Conservation (phyloP, 2,329 filamentous ascomycete genomes). For the Aureobasidium musti region DNA sequence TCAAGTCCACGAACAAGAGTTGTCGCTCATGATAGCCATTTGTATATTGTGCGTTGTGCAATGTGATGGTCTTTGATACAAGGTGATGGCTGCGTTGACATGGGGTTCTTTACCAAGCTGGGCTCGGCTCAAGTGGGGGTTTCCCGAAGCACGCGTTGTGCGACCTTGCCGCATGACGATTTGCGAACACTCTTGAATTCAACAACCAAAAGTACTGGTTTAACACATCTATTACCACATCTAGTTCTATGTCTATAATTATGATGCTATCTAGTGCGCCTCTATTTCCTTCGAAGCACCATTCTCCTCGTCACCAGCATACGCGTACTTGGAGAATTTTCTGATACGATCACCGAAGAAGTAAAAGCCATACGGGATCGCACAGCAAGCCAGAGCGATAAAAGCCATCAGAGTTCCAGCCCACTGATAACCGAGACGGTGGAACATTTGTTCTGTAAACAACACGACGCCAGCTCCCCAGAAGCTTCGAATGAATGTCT, state of each 20-base stretch:
- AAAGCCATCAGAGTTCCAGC: slow-evolving; percentile 55
- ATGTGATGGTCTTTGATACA: neutral
- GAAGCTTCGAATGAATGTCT: slow-evolving; percentile 44
- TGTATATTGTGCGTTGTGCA: neutral
- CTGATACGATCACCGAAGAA: slow-evolving; percentile 72
- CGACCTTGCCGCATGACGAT: neutral
- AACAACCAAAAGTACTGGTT: neutral
- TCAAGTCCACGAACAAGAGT: neutral
- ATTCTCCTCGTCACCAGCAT: slow-evolving; percentile 54
- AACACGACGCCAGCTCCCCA: slow-evolving; percentile 43
- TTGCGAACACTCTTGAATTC: neutral
- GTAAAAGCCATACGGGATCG: slow-evolving; percentile 82
- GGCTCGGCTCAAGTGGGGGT: neutral
- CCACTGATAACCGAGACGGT: slow-evolving; percentile 43
- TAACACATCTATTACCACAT: neutral
- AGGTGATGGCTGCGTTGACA: no score
- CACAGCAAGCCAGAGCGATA: slow-evolving; percentile 73
- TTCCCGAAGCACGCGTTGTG: neutral
- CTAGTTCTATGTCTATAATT: neutral
- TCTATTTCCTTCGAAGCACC: neutral
- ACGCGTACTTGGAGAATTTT: slow-evolving; percentile 70
- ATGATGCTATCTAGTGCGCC: neutral
- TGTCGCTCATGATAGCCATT: neutral
- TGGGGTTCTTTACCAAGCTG: neutral
- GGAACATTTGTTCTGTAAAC: slow-evolving; percentile 44